A percentile compares a stretch with the other conserved stretches of the same genome.
phyloP scores from a whole-genome alignment of 441 rosid genomes.

The Bocquillonia castaneifolia region DNA sequence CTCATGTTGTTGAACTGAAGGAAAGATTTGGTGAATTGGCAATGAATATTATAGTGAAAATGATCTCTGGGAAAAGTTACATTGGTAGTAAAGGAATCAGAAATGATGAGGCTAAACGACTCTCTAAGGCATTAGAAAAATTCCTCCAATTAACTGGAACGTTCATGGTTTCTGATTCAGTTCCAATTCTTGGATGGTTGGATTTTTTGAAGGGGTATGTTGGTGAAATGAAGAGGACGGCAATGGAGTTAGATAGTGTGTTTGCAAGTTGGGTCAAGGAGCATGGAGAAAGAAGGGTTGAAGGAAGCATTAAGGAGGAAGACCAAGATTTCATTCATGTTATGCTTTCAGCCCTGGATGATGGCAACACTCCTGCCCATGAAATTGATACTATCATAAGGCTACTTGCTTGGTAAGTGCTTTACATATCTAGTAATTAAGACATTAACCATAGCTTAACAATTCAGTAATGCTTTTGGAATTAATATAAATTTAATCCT shows the following conservation, averaged over 20 bases:
- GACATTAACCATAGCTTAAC: too few species aligned
- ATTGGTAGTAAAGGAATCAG: neutral
- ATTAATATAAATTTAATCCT: too few species aligned
- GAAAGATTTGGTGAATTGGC: conserved; percentile 15
- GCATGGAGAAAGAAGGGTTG: neutral
- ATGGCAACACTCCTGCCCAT: neutral
- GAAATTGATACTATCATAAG: conserved; percentile 24
- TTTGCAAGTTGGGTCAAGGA: conserved; percentile 21
- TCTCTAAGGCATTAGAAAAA: neutral
- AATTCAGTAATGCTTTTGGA: too few species aligned
- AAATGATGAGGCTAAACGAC: neutral
- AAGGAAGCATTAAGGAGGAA: neutral
- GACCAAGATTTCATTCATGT: conserved; percentile 26
- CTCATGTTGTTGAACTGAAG: conserved; percentile 22
- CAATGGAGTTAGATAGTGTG: conserved; percentile 14
- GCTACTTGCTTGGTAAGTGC: conserved; percentile 23
- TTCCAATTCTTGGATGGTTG: conserved; percentile 27
- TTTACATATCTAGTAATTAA: too few species aligned
- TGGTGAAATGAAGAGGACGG: conserved; percentile 10
- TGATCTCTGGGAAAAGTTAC: conserved; percentile 24
- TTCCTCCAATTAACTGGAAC: conserved; percentile 4
- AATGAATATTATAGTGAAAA: conserved; percentile 19
- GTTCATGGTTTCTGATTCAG: conserved; percentile 21
- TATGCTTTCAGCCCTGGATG: conserved; percentile 19
- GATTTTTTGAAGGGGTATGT: conserved; percentile 24